Conservation (phyloP, 2,329 filamentous ascomycete genomes). For the Fusarium verrucosum region DNA sequence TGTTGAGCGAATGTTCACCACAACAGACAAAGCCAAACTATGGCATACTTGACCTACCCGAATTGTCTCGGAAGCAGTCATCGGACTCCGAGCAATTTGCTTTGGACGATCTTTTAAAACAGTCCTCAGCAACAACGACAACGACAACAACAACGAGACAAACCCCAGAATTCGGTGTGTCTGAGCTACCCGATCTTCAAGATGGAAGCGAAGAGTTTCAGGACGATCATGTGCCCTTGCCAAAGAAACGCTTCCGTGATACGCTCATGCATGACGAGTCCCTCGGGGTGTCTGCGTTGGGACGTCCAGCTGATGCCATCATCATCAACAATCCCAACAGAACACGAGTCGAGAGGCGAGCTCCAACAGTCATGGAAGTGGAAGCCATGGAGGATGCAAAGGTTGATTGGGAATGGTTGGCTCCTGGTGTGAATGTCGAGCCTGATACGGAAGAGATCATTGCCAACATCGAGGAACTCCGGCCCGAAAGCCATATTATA, state of each 20-base stretch:
- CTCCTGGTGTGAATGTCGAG: slow-evolving; percentile 42
- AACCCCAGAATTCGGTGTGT: neutral
- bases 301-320: slow-evolving; percentile 55
- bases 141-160: neutral
- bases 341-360: slow-evolving; percentile 34
- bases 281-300: slow-evolving; percentile 49
- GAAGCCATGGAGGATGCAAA: slow-evolving; percentile 18
- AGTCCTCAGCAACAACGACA: neutral
- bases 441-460: slow-evolving; percentile 50
- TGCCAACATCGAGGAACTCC: slow-evolving; percentile 59
- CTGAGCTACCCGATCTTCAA: slow-evolving; percentile 10
- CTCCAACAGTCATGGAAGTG: slow-evolving; percentile 29
- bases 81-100: neutral
- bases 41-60: neutral
- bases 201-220: neutral
- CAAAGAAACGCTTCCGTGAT: slow-evolving; percentile 34
- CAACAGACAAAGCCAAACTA: neutral
- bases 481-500: slow-evolving; percentile 55
- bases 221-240: neutral
- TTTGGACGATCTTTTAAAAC: neutral
- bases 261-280: slow-evolving; percentile 44
- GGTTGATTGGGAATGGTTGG: slow-evolving; percentile 48
- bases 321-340: slow-evolving; percentile 55
- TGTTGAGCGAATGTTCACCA: neutral
- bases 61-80: neutral